Evolutionary conservation across 2,329 filamentous ascomycete species (phyloP), one percentile per base, ranked within the genome.

Genomic region (Aureobasidium sp.): DNA sequence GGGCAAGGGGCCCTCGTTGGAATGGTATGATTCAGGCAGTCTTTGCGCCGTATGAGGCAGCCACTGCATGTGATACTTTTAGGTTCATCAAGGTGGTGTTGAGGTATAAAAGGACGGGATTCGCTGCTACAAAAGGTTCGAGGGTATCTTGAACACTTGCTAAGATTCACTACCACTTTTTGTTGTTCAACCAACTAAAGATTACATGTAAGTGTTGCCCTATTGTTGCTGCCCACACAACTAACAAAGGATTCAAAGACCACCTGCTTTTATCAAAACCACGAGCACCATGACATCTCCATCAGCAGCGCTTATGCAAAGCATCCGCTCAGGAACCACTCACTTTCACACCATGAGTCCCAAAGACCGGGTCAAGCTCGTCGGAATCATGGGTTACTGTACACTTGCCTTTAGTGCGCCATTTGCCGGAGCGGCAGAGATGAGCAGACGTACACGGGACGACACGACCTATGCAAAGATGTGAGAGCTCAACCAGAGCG

Each of bases 351-450:
- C 62, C 62, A 54, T 62, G 64, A 58, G 45, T 17, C 40, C 47
- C 39, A 66, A 64, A 45, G 69, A 70, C 50, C 67, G 65, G 14
- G 62, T 72, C 14, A 68, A 67, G 31, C 66, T 68, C 47, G 66
- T 67, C 11, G 65, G 68, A 33, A 67, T 68, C 6, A 64, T 69
- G 52, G 67, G 67, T 27, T 73, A 73, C 65, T 72, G 71, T 67
- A 71, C 69, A 64, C 61, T 71, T 14, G 70, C 70, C 8, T 71
- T 72, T 61, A 70, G 69, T 52, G 70, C 71, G 22, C 71, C 71
- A 3, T 69, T 73, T 14, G 70, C 70, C 14, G 70, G 70, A 24
- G 71, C 71, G 24, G 71, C 69, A 48, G 62, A 68, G n/a, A 69
- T 70, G 49, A 71, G 70, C 61, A 66, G 66, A 54, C 66, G 66